Base-by-base conservation (phyloP, 139 green algal species). In the Chlorella sp. region DNA sequence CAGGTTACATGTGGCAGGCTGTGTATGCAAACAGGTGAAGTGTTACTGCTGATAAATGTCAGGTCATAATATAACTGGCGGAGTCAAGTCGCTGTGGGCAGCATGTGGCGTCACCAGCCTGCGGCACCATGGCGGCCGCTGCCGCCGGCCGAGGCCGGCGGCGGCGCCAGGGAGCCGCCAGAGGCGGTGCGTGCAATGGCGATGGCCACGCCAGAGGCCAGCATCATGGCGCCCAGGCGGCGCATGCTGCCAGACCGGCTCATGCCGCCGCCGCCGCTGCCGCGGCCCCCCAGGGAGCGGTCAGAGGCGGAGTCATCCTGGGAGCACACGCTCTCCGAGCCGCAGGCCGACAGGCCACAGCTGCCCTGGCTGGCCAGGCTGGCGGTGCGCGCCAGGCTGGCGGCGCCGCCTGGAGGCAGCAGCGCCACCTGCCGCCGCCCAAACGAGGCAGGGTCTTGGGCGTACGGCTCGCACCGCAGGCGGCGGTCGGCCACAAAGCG, bases 401-500 rank as follows among this genome's bases (percentile, higher is more conserved):
- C 54, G 7, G 60, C 34, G 20, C 41, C 60, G 30, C 36, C 83
- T 7, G 68, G 26, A 13, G 62, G 75, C 75, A 28, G 13, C 16
- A 30, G 72, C 54, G 46, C 56, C 76, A 82, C 60, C 77, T 56
- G 58, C 46, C 75, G 43, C 44, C 68, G 75, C n/a, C 87, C 89
- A 54, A 87, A 92, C 0, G 85, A 83, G 1, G 73, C 24, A 7
- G 85, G 70, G 77, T 92, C 89, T 44, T 76, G 30, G 11, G 81
- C 40, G n/a, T 60, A 76, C n/a, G 87, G 84, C 51, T 72, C 36
- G 38, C 56, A 80, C 20, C 89, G 88, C 76, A 84, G 54, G n/a
- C 94, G 88, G 32, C 94, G 86, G 32, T 86, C 84, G 3, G 85
- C 86, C 22, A 95, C 89, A 88, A 96, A 98, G 67, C 87, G 64